Conservation (phyloP, 2,329 filamentous ascomycete genomes). For the Talaromyces atroroseus region DNA sequence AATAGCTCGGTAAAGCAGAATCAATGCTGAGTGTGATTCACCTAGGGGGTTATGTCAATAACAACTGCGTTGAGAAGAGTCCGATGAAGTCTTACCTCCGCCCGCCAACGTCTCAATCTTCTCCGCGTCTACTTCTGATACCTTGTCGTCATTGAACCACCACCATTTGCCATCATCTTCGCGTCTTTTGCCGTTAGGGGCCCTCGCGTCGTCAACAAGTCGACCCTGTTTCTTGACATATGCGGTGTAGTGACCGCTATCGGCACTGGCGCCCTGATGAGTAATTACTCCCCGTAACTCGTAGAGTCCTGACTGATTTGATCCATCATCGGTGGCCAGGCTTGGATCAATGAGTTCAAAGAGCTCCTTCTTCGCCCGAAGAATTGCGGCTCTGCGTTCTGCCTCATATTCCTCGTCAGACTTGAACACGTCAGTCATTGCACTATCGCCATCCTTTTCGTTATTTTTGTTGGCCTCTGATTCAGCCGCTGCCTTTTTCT, state of each 20-base stretch:
- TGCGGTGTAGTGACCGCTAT: conserved; percentile 96
- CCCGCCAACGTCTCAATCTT: conserved; percentile 87
- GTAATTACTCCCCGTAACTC: conserved; percentile 92
- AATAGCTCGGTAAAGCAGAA: conserved; percentile 47
- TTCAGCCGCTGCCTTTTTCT: conserved; percentile 49
- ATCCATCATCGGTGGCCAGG: conserved; percentile 68
- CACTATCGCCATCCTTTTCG: conserved; percentile 61
- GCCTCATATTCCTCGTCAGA: conserved; percentile 89
- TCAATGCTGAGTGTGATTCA: conserved; percentile 48
- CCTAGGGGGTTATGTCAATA: conserved; percentile 28
- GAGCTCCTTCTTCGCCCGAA: conserved; percentile 82
- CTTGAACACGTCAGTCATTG: conserved; percentile 75
- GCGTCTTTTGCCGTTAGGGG: conserved; percentile 60
- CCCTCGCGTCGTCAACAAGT: conserved; percentile 59
- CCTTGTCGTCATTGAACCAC: conserved; percentile 99
- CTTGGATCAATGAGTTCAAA: conserved; percentile 69
- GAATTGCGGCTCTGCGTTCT: conserved; percentile 69
- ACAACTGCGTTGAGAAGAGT: neutral
- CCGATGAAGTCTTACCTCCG: conserved; percentile 57
- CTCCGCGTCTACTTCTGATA: conserved; percentile 82
- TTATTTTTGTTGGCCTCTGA: conserved; percentile 44
- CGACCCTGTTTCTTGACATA: conserved; percentile 88
- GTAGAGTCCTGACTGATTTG: conserved; percentile 92
- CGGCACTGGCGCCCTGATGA: conserved; percentile 92
- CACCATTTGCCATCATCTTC: conserved; percentile 95